A percentile compares a stretch with the other conserved stretches of the same genome.
These are phyloP conservation scores for Citrus inodora DNA, from an alignment of 345 rosid species.

Conservation along the genomic window DNA sequence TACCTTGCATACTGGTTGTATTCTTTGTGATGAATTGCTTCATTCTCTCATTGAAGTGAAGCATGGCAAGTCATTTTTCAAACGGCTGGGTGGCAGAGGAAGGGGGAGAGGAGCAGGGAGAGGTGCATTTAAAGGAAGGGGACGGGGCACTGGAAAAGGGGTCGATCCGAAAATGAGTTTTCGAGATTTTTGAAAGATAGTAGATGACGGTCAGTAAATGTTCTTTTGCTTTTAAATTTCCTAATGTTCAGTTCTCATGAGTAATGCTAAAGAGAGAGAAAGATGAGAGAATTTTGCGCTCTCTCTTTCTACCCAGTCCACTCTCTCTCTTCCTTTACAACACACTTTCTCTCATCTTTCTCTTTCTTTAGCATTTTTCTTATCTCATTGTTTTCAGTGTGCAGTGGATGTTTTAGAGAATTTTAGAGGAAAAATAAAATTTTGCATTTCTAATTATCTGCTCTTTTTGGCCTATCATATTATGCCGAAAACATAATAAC, in stretches of 20 bases:
- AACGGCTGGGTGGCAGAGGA: constrained; percentile 42
- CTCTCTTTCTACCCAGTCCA: too few relatives aligned
- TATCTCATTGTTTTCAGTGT: neutral
- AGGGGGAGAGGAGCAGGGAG: constrained; percentile 71
- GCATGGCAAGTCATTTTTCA: constrained; percentile 72
- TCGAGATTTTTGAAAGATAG: constrained; percentile 36
- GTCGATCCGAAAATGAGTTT: constrained; percentile 67
- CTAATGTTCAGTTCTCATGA: neutral
- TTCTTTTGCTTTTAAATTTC: neutral
- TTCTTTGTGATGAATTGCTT: constrained; percentile 84
- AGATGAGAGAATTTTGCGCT: too few relatives aligned
- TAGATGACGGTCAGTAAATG: neutral
- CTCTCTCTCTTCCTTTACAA: too few relatives aligned
- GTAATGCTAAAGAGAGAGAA: too few relatives aligned
- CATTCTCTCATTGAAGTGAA: constrained; percentile 88
- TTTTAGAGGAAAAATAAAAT: neutral
- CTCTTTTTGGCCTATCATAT: neutral
- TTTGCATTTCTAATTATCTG: neutral
- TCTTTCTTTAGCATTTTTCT: too few relatives aligned
- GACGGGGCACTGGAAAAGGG: constrained; percentile 32
- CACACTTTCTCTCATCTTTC: too few relatives aligned
- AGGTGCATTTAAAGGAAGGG: constrained; percentile 51
- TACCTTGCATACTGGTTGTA: constrained; percentile 77
- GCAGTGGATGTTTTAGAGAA: neutral
- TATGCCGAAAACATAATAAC: too few relatives aligned